phyloP scores from a whole-genome alignment of 1,284 basidiomycete genomes.

The Fomitopsis pinicola region DNA sequence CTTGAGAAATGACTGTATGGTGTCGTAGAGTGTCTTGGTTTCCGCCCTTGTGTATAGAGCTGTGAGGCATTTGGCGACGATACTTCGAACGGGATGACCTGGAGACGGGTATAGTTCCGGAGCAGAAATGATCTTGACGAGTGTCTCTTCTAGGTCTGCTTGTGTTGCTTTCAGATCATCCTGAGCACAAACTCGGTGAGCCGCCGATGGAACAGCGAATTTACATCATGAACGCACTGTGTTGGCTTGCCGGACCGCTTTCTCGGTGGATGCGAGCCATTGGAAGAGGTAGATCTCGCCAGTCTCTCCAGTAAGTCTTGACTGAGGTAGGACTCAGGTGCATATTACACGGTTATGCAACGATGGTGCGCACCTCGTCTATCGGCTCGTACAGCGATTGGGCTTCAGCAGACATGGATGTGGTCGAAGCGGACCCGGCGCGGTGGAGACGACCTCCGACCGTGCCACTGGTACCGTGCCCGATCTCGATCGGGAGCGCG shows the following conservation, averaged over 20 bases:
- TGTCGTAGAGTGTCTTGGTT: conserved; percentile 82
- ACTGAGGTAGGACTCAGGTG: conserved; percentile 32
- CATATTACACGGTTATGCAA: neutral
- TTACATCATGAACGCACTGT: conserved; percentile 36
- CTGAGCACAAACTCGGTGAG: conserved; percentile 31
- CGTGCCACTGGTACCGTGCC: neutral
- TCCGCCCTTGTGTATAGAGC: conserved; percentile 81
- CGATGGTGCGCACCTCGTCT: conserved; percentile 6
- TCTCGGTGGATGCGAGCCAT: conserved; percentile 73
- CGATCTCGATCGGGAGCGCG: neutral
- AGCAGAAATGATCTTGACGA: conserved; percentile 63
- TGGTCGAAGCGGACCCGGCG: neutral
- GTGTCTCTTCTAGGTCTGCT: conserved; percentile 51
- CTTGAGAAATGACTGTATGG: conserved; percentile 76
- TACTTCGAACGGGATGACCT: conserved; percentile 80
- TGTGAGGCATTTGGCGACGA: conserved; percentile 77
- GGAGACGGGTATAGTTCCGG: conserved; percentile 68
- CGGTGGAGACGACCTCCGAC: neutral
- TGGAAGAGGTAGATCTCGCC: conserved; percentile 80
- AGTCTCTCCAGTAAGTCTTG: conserved; percentile 69
- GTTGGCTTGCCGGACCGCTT: conserved; percentile 43
- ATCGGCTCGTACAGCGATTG: conserved; percentile 2
- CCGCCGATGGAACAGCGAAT: conserved; percentile 3
- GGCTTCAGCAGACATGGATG: neutral
- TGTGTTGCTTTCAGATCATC: conserved; percentile 64